Evolutionary conservation across 768 basidiomycete species (phyloP).

Genomic region (Sporobolomyces phaffii): DNA sequence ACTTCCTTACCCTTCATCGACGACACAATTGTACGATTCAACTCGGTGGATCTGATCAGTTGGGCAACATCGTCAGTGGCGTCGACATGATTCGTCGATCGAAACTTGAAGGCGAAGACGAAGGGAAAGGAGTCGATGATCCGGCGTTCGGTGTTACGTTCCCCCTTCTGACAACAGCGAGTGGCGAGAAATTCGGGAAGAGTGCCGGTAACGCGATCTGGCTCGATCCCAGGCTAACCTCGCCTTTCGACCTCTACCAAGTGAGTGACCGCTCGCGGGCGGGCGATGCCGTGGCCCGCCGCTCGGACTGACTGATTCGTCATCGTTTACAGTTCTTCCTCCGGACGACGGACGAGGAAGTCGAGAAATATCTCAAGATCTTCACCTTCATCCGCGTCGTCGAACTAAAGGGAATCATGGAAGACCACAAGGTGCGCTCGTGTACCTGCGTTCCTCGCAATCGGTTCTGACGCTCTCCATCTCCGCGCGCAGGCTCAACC

Average conservation of each 20-base stretch:
- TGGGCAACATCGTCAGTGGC: constrained; percentile 95
- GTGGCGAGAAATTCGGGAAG: constrained; percentile 95
- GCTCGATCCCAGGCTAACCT: constrained; percentile 71
- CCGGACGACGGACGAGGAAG: constrained; percentile 69
- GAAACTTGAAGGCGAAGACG: constrained; percentile 22
- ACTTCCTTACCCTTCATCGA: constrained; percentile 71
- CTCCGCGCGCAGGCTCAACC: constrained; percentile 45
- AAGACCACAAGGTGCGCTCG: constrained; percentile 56
- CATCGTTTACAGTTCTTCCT: constrained; percentile 98
- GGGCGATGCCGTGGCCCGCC: no score
- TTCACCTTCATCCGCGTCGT: constrained; percentile 68
- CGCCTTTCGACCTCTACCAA: constrained; percentile 91
- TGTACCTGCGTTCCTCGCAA: background rate
- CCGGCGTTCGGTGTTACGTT: constrained; percentile 78
- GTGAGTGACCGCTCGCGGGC: constrained; percentile 50
- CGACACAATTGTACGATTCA: constrained; percentile 71
- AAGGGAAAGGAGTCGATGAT: constrained; percentile 28
- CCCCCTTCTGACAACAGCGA: constrained; percentile 80
- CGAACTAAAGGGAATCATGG: constrained; percentile 57
- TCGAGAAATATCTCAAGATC: constrained; percentile 68
- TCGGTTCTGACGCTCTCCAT: background rate
- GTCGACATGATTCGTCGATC: constrained; percentile 76
- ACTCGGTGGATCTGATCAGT: constrained; percentile 94
- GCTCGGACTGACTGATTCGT: background rate
- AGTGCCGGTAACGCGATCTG: constrained; percentile 93